Evolutionary conservation across 148 eudicot species (phyloP).

Genomic region (Oxyria digyna): DNA sequence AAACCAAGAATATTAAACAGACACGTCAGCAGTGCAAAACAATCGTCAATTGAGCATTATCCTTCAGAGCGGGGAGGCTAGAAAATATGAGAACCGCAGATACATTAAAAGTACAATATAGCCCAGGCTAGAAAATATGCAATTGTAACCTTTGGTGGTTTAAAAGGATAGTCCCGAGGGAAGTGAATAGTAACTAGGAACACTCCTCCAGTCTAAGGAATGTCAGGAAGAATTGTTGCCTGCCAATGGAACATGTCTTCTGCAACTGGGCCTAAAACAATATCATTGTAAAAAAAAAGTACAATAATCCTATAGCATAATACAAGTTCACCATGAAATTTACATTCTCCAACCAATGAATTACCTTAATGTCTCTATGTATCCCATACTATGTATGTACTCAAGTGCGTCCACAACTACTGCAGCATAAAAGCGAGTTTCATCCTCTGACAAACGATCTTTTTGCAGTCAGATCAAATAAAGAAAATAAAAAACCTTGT

Average conservation of each 20-base stretch:
- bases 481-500: too few species aligned
- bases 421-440: too few species aligned
- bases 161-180: constrained; percentile 57
- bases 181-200: constrained; percentile 49
- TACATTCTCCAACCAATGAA: too few species aligned
- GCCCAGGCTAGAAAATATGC: background rate
- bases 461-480: too few species aligned
- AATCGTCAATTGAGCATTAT: background rate
- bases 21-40: background rate
- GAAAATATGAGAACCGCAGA: too few species aligned
- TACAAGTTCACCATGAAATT: background rate
- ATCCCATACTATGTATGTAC: too few species aligned
- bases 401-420: too few species aligned
- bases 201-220: constrained; percentile 61
- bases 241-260: constrained; percentile 66
- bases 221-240: constrained; percentile 50
- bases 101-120: too few species aligned
- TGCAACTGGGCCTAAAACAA: constrained; percentile 35
- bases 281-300: background rate
- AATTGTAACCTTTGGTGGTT: constrained; percentile 52
- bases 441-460: too few species aligned
- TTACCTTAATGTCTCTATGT: too few species aligned
- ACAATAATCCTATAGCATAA: background rate
- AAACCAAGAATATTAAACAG: background rate
- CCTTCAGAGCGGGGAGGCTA: too few species aligned